A percentile compares a stretch with the other conserved stretches of the same genome.
Evolutionary conservation across 78 protist species (phyloP).

Genomic region (Thecamonas trahens): DNA sequence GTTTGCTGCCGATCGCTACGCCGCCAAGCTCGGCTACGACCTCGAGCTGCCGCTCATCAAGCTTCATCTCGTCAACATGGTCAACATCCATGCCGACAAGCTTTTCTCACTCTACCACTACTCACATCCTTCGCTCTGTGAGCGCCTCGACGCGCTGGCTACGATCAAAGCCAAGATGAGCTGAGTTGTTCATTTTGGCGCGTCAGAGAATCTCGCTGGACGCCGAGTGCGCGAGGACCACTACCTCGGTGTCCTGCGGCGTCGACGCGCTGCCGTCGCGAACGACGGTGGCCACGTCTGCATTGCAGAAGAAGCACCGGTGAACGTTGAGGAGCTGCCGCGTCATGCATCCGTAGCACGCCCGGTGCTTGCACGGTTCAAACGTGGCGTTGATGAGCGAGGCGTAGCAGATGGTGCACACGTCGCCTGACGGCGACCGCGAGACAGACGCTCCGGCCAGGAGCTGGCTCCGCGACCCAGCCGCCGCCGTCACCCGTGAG

Average conservation of each 20-base stretch:
- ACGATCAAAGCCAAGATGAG: too few species aligned
- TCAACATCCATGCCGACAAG: neutral
- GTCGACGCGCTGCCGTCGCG: too few species aligned
- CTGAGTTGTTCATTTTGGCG: too few species aligned
- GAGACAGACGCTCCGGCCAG: too few species aligned
- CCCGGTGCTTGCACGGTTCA: neutral
- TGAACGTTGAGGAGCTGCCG: neutral
- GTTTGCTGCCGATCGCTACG: neutral
- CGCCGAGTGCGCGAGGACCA: too few species aligned
- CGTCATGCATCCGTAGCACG: neutral
- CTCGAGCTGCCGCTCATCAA: neutral
- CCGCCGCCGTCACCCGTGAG: too few species aligned
- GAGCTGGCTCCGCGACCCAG: too few species aligned
- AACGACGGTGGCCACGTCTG: too few species aligned
- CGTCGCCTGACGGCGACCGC: neutral
- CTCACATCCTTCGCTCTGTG: neutral
- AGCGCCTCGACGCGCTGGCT: too few species aligned
- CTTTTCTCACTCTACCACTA: neutral
- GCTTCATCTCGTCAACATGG: neutral
- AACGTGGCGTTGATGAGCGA: neutral
- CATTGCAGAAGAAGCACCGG: conserved; percentile 1
- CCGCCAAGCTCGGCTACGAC: neutral
- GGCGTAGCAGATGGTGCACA: neutral
- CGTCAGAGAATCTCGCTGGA: too few species aligned
- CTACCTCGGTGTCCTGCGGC: too few species aligned